These are phyloP conservation scores for Blastocystis sp. DNA, from an alignment of 352 stramenopile genomes.

Conservation along the genomic window DNA sequence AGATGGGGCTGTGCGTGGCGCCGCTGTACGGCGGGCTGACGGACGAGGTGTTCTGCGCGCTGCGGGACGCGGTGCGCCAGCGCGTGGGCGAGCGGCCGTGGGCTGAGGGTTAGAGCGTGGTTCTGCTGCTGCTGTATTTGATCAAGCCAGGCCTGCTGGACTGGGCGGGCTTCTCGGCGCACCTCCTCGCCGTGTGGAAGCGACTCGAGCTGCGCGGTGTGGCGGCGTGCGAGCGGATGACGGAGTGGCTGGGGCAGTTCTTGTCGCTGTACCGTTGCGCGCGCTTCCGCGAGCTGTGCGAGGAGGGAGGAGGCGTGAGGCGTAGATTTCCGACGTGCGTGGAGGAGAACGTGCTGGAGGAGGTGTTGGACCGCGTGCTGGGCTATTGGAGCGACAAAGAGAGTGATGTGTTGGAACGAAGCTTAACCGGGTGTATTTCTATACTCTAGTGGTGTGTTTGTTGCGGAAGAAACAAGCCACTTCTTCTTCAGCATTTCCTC, in stretches of 20 bases:
- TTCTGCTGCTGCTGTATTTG: slow-evolving; percentile 46
- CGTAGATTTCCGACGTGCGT: neutral
- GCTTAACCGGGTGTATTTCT: slow-evolving; percentile 39
- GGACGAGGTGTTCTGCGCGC: neutral
- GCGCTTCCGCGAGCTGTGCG: slow-evolving; percentile 29
- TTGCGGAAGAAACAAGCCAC: neutral
- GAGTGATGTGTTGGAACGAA: neutral
- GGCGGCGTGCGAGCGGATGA: neutral
- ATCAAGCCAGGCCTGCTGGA: slow-evolving; percentile 20
- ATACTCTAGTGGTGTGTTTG: slow-evolving; percentile 36
- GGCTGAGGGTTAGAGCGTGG: neutral
- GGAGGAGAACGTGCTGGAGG: neutral
- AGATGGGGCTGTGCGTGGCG: neutral
- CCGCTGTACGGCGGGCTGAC: neutral
- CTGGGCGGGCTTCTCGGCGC: neutral
- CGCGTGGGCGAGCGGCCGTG: neutral
- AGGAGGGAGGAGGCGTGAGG: neutral
- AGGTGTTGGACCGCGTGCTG: neutral
- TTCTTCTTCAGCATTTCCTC: slow-evolving; percentile 62
- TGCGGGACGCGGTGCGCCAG: neutral
- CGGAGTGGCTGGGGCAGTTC: neutral
- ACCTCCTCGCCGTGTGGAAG: slow-evolving; percentile 11
- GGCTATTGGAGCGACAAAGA: neutral
- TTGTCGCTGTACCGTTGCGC: slow-evolving; percentile 16
- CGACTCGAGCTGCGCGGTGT: neutral